These are phyloP conservation scores for Fusarium pilosicola DNA, from an alignment of 2,329 filamentous ascomycete species.

Conservation along the genomic window DNA sequence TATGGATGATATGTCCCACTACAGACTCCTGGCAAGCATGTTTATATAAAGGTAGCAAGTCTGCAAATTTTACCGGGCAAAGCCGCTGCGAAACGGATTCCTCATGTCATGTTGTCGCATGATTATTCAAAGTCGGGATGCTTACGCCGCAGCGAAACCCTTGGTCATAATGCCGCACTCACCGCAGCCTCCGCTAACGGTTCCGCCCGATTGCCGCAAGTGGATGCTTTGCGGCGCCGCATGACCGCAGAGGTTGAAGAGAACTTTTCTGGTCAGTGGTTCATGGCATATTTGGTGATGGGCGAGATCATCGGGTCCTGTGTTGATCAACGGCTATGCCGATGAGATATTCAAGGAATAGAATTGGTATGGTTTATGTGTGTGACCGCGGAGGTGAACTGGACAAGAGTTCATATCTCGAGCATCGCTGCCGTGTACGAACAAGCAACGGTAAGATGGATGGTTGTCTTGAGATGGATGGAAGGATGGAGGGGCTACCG, in stretches of 20 bases:
- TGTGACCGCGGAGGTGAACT: accelerated
- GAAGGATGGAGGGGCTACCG: not conserved
- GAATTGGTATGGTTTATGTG: accelerated
- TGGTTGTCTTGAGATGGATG: not conserved
- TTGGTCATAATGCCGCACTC: not conserved
- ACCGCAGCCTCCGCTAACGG: not conserved
- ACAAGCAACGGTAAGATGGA: accelerated
- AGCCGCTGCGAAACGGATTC: slow-evolving; percentile 3
- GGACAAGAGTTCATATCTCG: accelerated
- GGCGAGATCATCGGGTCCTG: accelerated
- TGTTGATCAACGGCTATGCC: not conserved
- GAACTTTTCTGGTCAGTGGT: not conserved
- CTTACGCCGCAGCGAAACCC: slow-evolving; percentile 13
- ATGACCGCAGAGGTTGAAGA: not conserved
- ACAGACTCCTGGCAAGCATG: slow-evolving; percentile 4
- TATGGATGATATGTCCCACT: slow-evolving; percentile 5
- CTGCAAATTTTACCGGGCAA: slow-evolving; percentile 14
- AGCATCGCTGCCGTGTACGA: not conserved
- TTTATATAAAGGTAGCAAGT: slow-evolving; percentile 16
- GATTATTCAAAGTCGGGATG: slow-evolving; percentile 9
- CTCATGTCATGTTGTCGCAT: slow-evolving; percentile 28
- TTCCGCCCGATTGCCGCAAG: slow-evolving; percentile 15
- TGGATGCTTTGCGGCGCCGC: slow-evolving; percentile 7
- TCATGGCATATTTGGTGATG: not conserved
- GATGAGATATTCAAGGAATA: not conserved